phyloP scores from a whole-genome alignment of 257 asterid genomes.

The Ajuga chamaepitys region DNA sequence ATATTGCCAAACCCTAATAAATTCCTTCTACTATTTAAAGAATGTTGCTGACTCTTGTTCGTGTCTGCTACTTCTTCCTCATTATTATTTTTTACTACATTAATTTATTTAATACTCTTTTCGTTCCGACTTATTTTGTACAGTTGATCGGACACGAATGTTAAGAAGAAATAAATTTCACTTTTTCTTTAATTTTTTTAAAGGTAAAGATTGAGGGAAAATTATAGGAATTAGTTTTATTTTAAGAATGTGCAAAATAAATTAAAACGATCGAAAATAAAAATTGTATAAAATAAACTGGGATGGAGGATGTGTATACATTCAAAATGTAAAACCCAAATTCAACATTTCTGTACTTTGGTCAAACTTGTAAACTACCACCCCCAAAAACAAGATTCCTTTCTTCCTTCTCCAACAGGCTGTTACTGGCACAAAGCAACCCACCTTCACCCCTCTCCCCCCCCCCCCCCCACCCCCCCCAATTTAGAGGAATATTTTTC shows the following conservation, averaged over 20 bases:
- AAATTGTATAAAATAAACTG: too few relatives aligned
- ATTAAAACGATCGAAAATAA: too few relatives aligned
- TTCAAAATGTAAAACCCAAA: neutral
- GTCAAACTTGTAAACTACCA: constrained; percentile 20
- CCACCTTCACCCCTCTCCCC: neutral
- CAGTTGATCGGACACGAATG: too few relatives aligned
- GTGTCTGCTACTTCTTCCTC: too few relatives aligned
- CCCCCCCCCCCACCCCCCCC: neutral
- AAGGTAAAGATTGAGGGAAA: too few relatives aligned
- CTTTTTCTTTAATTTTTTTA: too few relatives aligned
- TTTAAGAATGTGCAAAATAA: too few relatives aligned
- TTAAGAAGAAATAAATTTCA: too few relatives aligned
- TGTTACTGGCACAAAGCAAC: neutral
- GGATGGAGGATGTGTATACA: too few relatives aligned
- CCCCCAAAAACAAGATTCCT: constrained; percentile 22
- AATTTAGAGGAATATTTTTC: constrained; percentile 22
- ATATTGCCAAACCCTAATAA: neutral
- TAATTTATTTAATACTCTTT: neutral
- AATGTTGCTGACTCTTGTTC: neutral
- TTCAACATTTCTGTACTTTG: constrained; percentile 2
- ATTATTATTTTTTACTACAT: too few relatives aligned
- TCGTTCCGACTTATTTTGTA: too few relatives aligned
- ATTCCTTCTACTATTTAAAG: neutral
- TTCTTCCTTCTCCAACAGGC: constrained; percentile 14
- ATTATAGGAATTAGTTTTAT: too few relatives aligned